A percentile compares a stretch with the other conserved stretches of the same genome.
Evolutionary conservation across 108 stramenopile species (phyloP).

Genomic region (Discostella stelligeroides): DNA sequence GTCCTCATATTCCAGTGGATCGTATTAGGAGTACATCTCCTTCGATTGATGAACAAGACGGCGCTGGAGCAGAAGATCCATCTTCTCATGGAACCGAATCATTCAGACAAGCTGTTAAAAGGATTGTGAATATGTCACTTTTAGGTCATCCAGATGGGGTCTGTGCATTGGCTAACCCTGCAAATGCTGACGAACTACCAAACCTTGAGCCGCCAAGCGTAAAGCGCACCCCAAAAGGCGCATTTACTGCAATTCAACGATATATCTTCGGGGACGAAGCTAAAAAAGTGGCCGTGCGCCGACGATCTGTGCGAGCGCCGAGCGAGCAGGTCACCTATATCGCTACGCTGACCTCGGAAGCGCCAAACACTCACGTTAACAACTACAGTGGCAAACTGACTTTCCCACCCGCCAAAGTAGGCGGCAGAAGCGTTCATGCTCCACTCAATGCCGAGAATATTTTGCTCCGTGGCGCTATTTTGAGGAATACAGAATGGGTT

Average conservation of each 20-base stretch:
- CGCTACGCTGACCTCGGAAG: conserved; percentile 74
- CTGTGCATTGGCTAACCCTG: conserved; percentile 58
- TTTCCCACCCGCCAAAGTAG: conserved; percentile 53
- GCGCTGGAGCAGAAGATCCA: conserved; percentile 24
- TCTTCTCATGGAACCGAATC: conserved; percentile 49
- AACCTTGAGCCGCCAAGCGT: background rate
- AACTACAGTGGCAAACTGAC: conserved; percentile 88
- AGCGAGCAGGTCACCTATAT: conserved; percentile 44
- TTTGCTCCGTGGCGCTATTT: conserved; percentile 90
- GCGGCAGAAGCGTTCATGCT: conserved; percentile 56
- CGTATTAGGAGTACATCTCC: conserved; percentile 18
- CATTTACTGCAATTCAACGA: background rate
- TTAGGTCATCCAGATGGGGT: conserved; percentile 67
- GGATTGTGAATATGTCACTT: conserved; percentile 68
- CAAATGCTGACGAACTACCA: conserved; percentile 51
- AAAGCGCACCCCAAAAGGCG: background rate
- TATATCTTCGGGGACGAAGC: conserved; percentile 21
- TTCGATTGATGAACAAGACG: conserved; percentile 20
- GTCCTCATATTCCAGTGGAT: conserved; percentile 64
- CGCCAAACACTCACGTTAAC: conserved; percentile 91
- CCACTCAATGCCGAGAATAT: conserved; percentile 87
- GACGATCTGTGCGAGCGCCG: conserved; percentile 11
- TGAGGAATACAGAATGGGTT: conserved; percentile 97
- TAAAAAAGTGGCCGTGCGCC: conserved; percentile 7
- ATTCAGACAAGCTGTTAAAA: conserved; percentile 66